Percentiles rank a stretch among this genome's conserved stretches.
phyloP scores from a whole-genome alignment of 176 grass and related monocot species.

The Phragmites australis region DNA sequence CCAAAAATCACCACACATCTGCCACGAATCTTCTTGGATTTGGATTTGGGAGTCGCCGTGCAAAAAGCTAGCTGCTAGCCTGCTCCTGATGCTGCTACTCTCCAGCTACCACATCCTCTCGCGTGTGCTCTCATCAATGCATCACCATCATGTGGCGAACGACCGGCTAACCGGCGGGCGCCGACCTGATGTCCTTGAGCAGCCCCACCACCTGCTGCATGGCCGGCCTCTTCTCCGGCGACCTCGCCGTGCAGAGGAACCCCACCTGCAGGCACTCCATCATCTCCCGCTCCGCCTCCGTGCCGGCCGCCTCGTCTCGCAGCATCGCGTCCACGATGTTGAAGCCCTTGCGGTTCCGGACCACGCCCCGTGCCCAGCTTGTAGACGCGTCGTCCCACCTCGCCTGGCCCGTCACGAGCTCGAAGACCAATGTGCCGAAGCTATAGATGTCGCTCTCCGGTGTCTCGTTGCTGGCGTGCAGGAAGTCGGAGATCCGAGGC shows the following conservation, averaged over 20 bases:
- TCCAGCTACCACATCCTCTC: too few species aligned
- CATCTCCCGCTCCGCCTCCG: conserved; percentile 50
- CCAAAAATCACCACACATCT: not conserved
- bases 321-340: conserved; percentile 53
- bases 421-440: conserved; percentile 65
- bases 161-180: not conserved
- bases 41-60: not conserved
- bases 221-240: conserved; percentile 68
- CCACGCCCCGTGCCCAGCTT: conserved; percentile 39
- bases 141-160: conserved; percentile 13
- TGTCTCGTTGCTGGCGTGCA: not conserved
- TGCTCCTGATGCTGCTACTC: too few species aligned
- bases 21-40: conserved; percentile 29
- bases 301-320: conserved; percentile 21
- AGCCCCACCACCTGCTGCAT: conserved; percentile 90
- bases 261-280: conserved; percentile 65
- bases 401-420: conserved; percentile 55
- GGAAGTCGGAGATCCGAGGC: conserved; percentile 63
- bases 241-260: conserved; percentile 63
- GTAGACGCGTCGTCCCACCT: conserved; percentile 49
- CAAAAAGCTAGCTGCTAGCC: not conserved
- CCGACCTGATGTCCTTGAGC: conserved; percentile 68
- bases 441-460: conserved; percentile 62
- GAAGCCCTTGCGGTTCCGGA: conserved; percentile 49
- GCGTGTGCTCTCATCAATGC: not conserved